Evolutionary conservation across 768 basidiomycete species (phyloP).

Genomic region (Pleurotus eryngii): DNA sequence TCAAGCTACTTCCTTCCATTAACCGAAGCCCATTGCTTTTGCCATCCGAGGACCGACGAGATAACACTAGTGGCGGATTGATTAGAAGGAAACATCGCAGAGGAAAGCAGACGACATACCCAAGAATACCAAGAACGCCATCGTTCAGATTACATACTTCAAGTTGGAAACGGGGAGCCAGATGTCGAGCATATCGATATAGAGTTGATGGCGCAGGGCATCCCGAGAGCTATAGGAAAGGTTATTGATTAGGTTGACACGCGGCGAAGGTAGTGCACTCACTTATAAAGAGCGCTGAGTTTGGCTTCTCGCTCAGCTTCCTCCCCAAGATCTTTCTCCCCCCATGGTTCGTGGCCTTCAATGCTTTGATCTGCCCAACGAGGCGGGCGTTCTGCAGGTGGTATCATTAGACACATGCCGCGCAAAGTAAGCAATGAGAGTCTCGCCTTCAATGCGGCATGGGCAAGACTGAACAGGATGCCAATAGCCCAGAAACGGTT

Average conservation of each 20-base stretch:
- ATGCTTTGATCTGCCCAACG: constrained; percentile 52
- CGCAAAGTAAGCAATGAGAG: background rate
- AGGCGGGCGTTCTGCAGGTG: constrained; percentile 52
- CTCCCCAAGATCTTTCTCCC: constrained; percentile 66
- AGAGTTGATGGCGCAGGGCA: constrained; percentile 72
- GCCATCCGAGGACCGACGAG: constrained; percentile 68
- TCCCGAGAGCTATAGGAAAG: constrained; percentile 48
- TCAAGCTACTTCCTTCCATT: constrained; percentile 34
- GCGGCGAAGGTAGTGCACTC: constrained; percentile 18
- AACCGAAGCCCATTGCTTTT: constrained; percentile 62
- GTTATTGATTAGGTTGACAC: no score
- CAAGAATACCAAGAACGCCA: constrained; percentile 79
- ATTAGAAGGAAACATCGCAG: constrained; percentile 2
- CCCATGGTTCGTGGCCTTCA: constrained; percentile 43
- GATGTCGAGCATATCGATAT: constrained; percentile 81
- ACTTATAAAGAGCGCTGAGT: constrained; percentile 55
- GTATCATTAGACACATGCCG: background rate
- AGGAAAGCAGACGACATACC: constrained; percentile 42
- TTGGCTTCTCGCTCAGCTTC: constrained; percentile 65
- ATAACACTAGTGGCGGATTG: constrained; percentile 45
- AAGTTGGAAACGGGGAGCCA: constrained; percentile 88
- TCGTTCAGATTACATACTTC: constrained; percentile 77
- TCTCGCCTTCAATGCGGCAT: constrained; percentile 64
- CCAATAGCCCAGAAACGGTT: constrained; percentile 89
- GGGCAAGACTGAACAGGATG: constrained; percentile 74